Evolutionary conservation across 2,329 filamentous ascomycete species (phyloP), one percentile per base, ranked within the genome.

Genomic region (Fusarium irregulare): DNA sequence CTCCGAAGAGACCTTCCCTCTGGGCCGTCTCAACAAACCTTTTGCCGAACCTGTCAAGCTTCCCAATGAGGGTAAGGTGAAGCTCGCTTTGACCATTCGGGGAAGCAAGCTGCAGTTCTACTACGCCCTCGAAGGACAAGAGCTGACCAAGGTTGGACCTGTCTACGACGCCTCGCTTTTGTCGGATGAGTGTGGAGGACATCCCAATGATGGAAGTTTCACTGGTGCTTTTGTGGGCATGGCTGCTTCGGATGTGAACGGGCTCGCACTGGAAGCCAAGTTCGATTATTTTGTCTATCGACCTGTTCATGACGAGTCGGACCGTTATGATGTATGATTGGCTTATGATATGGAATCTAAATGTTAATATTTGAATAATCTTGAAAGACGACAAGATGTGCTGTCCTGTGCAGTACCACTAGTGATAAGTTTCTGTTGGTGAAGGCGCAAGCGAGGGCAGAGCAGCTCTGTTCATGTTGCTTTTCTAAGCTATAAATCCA

Each of bases 181-280:
- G 10, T 87, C 84, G 13, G 88, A 91, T 70, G 88, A 91, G 78
- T 90, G 88, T 60, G 88, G 88, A 12, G 88, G 88, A 0, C 87
- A 90, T 65, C 83, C 85, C 64, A 83, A 80, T 4, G 87, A 90
- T 66, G 88, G 88, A 2, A 90, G 88, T 75, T 91, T 90, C 66
- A 90, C 88, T 1, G 88, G 88, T 1, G 86, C 88, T 1, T 88
- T 88, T 78, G 83, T 88, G 1, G 86, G 86, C 0, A 77, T 88
- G 66, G 86, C 86, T 2, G 85, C 83, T 42, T 88, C 85, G 5
- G 86, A 88, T 75, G 57, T 87, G 44, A 88, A 88, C 58, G 86
- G 86, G 4, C 82, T 81, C 18, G 84, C 79, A 11, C 66, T 76
- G 56, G 75, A 78, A 55, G 86, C 86, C 0, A 78, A 64, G 7